Conservation (phyloP, 371 early-diverging fungal genomes). For the Nematocida parisii region DNA sequence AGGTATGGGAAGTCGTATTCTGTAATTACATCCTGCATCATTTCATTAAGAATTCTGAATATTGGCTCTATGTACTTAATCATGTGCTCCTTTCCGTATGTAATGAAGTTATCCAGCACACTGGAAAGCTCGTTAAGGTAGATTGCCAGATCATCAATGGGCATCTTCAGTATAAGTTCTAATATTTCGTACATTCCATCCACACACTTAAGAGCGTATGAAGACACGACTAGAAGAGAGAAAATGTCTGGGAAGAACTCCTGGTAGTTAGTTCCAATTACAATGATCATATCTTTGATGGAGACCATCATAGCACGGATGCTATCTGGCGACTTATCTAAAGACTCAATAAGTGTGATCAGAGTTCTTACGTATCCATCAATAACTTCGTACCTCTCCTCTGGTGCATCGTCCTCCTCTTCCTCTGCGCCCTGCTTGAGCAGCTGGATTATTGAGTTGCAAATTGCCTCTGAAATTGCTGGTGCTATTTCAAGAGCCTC, state of each 20-base stretch:
- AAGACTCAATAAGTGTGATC: conserved; percentile 57
- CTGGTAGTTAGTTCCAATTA: conserved; percentile 38
- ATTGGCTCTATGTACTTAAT: conserved; percentile 28
- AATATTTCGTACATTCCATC: conserved; percentile 64
- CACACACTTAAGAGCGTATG: conserved; percentile 64
- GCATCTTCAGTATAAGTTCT: conserved; percentile 54
- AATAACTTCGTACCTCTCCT: conserved; percentile 60
- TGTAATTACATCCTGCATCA: conserved; percentile 63
- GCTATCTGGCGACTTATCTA: conserved; percentile 46
- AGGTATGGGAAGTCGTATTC: conserved; percentile 68
- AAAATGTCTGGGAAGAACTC: conserved; percentile 67
- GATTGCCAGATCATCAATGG: conserved; percentile 57
- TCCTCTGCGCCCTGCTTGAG: conserved; percentile 41
- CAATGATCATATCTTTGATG: conserved; percentile 60
- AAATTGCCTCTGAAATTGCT: conserved; percentile 60
- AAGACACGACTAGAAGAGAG: conserved; percentile 60
- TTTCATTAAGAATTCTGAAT: conserved; percentile 39
- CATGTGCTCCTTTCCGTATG: conserved; percentile 63
- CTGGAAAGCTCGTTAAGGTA: conserved; percentile 61
- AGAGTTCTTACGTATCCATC: conserved; percentile 66
- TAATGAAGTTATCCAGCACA: conserved; percentile 68
- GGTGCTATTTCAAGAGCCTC: conserved; percentile 67
- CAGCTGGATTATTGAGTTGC: conserved; percentile 50
- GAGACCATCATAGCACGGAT: conserved; percentile 22
- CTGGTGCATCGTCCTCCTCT: conserved; percentile 47